Conservation (phyloP, 2,329 filamentous ascomycete genomes). For the Cercospora beticola region DNA sequence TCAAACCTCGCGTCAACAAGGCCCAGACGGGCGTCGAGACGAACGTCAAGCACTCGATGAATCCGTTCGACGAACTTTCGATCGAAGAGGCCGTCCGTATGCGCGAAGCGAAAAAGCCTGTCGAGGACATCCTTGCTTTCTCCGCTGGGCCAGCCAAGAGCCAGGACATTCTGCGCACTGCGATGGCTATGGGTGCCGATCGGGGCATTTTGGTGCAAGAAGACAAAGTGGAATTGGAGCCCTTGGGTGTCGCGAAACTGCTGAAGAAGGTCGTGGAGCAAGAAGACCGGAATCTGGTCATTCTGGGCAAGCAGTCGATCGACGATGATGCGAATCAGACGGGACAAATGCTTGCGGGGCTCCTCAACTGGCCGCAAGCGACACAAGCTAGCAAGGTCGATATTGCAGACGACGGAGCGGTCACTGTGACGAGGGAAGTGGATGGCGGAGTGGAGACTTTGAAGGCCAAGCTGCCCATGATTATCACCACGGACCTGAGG, state of each 20-base stretch:
- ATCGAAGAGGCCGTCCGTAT: constrained; percentile 95
- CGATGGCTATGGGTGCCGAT: constrained; percentile 98
- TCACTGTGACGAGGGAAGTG: constrained; percentile 85
- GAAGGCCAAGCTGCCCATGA: constrained; percentile 78
- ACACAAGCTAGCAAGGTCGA: constrained; percentile 86
- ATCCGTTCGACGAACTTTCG: constrained; percentile 97
- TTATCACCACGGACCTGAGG: constrained; percentile 91
- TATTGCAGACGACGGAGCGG: constrained; percentile 63
- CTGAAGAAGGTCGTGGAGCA: constrained; percentile 75
- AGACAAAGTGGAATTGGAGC: constrained; percentile 77
- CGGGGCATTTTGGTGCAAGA: constrained; percentile 74
- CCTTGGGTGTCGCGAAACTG: constrained; percentile 86
- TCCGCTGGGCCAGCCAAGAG: constrained; percentile 85
- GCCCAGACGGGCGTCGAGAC: constrained; percentile 85
- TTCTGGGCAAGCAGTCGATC: constrained; percentile 97
- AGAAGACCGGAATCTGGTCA: constrained; percentile 86
- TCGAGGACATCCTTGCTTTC: constrained; percentile 89
- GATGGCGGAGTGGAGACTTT: constrained; percentile 94
- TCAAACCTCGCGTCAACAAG: constrained; percentile 70
- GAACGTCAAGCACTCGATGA: constrained; percentile 94
- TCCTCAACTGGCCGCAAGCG: constrained; percentile 90
- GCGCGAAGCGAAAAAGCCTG: constrained; percentile 69
- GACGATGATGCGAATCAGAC: constrained; percentile 96
- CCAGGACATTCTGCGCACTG: constrained; percentile 84
- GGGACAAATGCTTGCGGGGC: constrained; percentile 92